Evolutionary conservation across 805 yeast species (phyloP).

Genomic region (Kodamaea kakaduensis): DNA sequence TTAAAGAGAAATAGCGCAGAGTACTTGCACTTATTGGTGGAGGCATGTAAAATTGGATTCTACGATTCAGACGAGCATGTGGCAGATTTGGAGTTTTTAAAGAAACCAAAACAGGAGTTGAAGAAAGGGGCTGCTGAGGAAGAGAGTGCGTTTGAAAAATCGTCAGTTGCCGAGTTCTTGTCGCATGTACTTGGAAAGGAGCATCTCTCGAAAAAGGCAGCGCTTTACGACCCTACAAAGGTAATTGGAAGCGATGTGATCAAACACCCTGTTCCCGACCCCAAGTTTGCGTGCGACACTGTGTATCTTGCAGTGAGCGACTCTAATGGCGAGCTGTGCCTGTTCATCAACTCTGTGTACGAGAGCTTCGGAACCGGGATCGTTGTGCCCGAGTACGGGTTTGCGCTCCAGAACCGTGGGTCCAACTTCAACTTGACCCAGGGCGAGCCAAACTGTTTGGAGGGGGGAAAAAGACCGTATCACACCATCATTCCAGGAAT

Average conservation of each 20-base stretch:
- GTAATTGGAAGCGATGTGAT: conserved; percentile 41
- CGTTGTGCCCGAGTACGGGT: conserved; percentile 61
- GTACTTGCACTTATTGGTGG: conserved; percentile 66
- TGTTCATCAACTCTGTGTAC: conserved; percentile 74
- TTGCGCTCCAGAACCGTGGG: conserved; percentile 72
- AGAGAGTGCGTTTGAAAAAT: conserved; percentile 6
- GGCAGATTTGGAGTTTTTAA: conserved; percentile 51
- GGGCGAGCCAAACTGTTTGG: conserved; percentile 55
- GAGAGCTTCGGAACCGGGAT: conserved; percentile 68
- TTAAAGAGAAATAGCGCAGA: conserved; percentile 65
- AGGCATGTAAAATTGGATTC: conserved; percentile 67
- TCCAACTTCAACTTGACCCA: conserved; percentile 64
- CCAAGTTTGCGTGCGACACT: conserved; percentile 61
- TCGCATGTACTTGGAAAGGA: conserved; percentile 24
- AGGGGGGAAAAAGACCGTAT: conserved; percentile 69
- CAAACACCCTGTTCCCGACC: conserved; percentile 54
- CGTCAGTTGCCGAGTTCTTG: conserved; percentile 18
- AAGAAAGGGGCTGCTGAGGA: too few relatives aligned
- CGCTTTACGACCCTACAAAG: conserved; percentile 37
- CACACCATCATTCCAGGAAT: conserved; percentile 84
- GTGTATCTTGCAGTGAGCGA: conserved; percentile 66
- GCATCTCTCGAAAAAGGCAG: conserved; percentile 49
- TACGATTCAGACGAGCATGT: conserved; percentile 73
- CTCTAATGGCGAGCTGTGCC: conserved; percentile 70
- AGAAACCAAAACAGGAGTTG: conserved; percentile 37